Percentiles rank a stretch among this genome's conserved stretches.
Conservation (phyloP, 495 filamentous ascomycete species). For the Hyaloscypha hepaticicola region DNA sequence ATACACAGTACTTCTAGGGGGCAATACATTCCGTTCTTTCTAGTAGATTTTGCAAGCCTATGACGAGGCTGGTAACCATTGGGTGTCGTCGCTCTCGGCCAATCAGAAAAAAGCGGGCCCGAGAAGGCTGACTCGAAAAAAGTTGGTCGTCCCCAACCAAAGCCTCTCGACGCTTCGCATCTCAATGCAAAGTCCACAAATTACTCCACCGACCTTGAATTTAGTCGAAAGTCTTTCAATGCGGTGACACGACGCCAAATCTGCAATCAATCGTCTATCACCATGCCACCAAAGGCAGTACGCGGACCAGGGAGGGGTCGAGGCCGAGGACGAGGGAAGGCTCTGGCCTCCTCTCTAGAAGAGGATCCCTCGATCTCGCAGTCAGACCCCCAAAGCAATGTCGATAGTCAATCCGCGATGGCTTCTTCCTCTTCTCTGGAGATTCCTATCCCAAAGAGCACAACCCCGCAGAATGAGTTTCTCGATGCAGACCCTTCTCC, state of each 20-base stretch:
- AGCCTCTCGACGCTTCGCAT: background rate
- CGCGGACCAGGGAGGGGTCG: slow-evolving; percentile 18
- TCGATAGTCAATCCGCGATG: slow-evolving; percentile 9
- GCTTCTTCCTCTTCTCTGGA: background rate
- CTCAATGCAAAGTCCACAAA: background rate
- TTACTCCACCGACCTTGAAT: background rate
- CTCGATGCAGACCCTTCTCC: slow-evolving; percentile 18
- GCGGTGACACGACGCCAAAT: slow-evolving; percentile 5
- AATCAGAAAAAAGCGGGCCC: slow-evolving; percentile 12
- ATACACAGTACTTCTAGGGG: too few relatives aligned
- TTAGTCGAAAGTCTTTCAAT: background rate
- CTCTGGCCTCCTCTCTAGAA: slow-evolving; percentile 6
- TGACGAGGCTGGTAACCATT: background rate
- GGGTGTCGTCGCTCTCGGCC: background rate
- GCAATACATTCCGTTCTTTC: too few relatives aligned
- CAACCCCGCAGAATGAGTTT: slow-evolving; percentile 4
- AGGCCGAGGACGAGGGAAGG: slow-evolving; percentile 22
- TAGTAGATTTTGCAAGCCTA: background rate
- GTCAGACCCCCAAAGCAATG: background rate
- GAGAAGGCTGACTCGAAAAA: slow-evolving; percentile 18
- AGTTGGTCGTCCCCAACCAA: slow-evolving; percentile 11
- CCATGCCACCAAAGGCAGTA: slow-evolving; percentile 24
- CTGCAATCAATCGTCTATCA: background rate
- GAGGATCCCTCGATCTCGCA: background rate
- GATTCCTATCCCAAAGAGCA: slow-evolving; percentile 3